phyloP scores from a whole-genome alignment of 2,329 filamentous ascomycete species.

The Dactylonectria estremocensis region DNA sequence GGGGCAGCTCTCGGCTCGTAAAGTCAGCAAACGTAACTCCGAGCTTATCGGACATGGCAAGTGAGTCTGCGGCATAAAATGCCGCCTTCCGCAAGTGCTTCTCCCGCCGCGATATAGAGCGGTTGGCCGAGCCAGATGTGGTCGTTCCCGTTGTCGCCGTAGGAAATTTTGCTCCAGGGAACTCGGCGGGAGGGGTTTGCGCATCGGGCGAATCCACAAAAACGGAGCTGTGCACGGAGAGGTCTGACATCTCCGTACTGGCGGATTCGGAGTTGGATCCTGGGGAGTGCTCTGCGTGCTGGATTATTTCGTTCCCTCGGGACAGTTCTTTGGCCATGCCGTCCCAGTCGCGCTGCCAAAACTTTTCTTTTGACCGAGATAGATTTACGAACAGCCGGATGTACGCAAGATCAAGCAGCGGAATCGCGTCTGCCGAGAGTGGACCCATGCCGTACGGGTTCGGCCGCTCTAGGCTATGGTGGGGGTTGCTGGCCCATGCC shows the following conservation, averaged over 20 bases:
- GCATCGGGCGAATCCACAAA: constrained; percentile 68
- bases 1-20: constrained; percentile 85
- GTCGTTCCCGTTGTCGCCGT: constrained; percentile 34
- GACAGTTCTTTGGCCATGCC: constrained; percentile 91
- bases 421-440: constrained; percentile 91
- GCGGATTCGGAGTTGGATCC: constrained; percentile 63
- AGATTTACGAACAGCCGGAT: constrained; percentile 94
- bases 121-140: constrained; percentile 51
- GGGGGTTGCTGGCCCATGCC: constrained; percentile 89
- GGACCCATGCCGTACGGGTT: constrained; percentile 88
- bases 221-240: constrained; percentile 61
- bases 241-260: constrained; percentile 62
- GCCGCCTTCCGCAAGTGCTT: constrained; percentile 94
- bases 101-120: constrained; percentile 80
- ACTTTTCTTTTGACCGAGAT: constrained; percentile 91
- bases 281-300: constrained; percentile 78
- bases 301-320: constrained; percentile 80
- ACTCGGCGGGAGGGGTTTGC: constrained; percentile 65
- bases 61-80: constrained; percentile 92
- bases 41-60: constrained; percentile 89
- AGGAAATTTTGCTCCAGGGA: constrained; percentile 58
- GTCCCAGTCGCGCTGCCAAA: constrained; percentile 95
- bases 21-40: constrained; percentile 89
- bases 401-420: constrained; percentile 91
- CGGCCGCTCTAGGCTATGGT: constrained; percentile 86